Conservation (phyloP, 768 basidiomycete genomes). For the Boletellus sp. region DNA sequence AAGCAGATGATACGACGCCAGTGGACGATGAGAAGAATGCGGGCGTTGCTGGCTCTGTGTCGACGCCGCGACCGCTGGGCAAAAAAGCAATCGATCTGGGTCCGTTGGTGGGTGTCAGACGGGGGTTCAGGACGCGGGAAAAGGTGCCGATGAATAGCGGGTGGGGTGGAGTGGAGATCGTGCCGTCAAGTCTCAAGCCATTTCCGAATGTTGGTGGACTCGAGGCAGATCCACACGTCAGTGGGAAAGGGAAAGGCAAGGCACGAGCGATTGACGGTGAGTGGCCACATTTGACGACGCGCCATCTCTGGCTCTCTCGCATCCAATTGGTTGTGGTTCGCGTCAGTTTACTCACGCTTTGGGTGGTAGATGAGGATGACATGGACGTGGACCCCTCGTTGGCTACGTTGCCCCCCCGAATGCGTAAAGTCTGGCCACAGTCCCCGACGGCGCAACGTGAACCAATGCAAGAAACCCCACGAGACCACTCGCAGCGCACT, state of each 20-base stretch:
- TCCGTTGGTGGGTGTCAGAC: slow-evolving; percentile 54
- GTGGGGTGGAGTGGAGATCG: slow-evolving; percentile 60
- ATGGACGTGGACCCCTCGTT: slow-evolving; percentile 15
- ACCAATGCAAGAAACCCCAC: slow-evolving; percentile 2
- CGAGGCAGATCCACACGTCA: slow-evolving; percentile 7
- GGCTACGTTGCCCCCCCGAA: slow-evolving; percentile 52
- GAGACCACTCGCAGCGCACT: neutral
- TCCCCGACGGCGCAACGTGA: slow-evolving; percentile 1
- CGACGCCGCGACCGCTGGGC: neutral
- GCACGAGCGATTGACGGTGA: slow-evolving; percentile 21
- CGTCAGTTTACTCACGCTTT: neutral
- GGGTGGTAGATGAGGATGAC: slow-evolving; percentile 4
- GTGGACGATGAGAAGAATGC: neutral
- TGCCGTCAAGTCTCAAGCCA: slow-evolving; percentile 27
- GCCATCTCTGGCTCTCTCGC: neutral
- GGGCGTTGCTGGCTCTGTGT: neutral
- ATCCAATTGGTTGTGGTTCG: neutral
- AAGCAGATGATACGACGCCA: slow-evolving; percentile 29
- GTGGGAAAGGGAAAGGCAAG: slow-evolving; percentile 19
- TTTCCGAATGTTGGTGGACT: slow-evolving; percentile 9
- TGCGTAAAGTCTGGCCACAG: slow-evolving; percentile 49
- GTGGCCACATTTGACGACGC: slow-evolving; percentile 4
- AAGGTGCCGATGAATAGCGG: slow-evolving; percentile 55
- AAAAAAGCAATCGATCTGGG: slow-evolving; percentile 46
- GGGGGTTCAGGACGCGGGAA: slow-evolving; percentile 64